Base-by-base conservation (phyloP, 2,329 filamentous ascomycete genomes). In the Botrytis porri region DNA sequence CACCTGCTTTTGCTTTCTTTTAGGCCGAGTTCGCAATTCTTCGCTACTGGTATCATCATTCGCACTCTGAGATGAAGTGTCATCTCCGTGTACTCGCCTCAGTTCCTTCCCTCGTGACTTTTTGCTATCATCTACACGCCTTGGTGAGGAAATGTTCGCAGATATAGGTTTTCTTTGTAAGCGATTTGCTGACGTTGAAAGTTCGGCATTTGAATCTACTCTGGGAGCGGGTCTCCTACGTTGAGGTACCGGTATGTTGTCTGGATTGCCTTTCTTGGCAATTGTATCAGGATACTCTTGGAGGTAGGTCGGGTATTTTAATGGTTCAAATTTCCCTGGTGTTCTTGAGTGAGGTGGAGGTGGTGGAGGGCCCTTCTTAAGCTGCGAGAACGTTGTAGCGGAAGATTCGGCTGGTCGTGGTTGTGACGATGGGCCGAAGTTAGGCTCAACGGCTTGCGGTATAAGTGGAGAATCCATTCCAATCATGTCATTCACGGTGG, bases 261-360 rank as follows among this genome's bases (percentile, higher is more conserved):
- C 77, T 8, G 75, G 74, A 41, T 70, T 77, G 4, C 51, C 75
- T 61, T 76, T 79, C 71, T 76, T 80, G 22, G 79, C 77, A 60
- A 71, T 73, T 10, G 80, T 79, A 54, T 82, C 80, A 1, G 79
- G 80, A 73, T 81, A 81, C 73, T 82, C 80, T 74, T 81, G 79
- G n/a, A 80, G 73, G 71, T 81, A 82, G 3, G 78, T 79, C 16
- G 81, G 81, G 74, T 82, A 82, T 39, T 79, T 78, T 20, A 80
- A 74, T 22, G 84, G 82, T 64, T 84, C 82, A 18, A 84, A 80
- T 71, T 80, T 81, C 79, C 73, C 51, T 29, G 76, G 63, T 43
- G 73, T 67, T 63, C 62, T 75, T 39, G 74, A 67, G 72, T 76
- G 77, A 39, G 77, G 78, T 37, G 79, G 78, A 25, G 76, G 76